A percentile compares a stretch with the other conserved stretches of the same genome.
These are phyloP conservation scores for Tolypocladium cylindrosporum DNA, from an alignment of 2,329 filamentous ascomycete genomes.

Conservation along the genomic window DNA sequence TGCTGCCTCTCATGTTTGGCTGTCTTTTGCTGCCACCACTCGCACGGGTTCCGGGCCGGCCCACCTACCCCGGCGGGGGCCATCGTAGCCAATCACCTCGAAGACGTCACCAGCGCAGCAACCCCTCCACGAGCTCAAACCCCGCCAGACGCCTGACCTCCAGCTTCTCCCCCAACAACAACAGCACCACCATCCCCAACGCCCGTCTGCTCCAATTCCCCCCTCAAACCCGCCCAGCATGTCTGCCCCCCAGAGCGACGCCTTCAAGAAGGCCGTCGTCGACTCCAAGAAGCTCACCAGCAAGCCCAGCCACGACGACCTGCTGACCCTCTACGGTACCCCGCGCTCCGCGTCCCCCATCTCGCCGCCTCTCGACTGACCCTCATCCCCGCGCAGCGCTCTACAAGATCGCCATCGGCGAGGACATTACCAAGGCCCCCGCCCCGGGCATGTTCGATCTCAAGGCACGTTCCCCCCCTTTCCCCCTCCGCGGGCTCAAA, in stretches of 20 bases:
- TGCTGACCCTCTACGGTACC: constrained; percentile 54
- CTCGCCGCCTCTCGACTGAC: neutral
- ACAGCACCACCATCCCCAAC: neutral
- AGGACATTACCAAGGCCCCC: constrained; percentile 45
- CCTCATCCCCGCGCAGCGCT: constrained; percentile 29
- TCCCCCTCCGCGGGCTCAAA: neutral
- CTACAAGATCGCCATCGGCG: constrained; percentile 47
- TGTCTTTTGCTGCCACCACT: neutral
- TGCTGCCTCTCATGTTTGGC: neutral
- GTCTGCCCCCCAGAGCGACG: constrained; percentile 29
- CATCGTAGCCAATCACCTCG: neutral
- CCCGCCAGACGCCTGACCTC: neutral
- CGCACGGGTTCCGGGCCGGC: neutral
- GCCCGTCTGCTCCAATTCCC: neutral
- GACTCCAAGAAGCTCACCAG: constrained; percentile 59
- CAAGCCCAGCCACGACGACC: constrained; percentile 54
- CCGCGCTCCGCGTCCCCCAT: neutral
- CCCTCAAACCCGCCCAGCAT: constrained; percentile 20
- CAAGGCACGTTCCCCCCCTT: constrained; percentile 33
- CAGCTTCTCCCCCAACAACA: neutral
- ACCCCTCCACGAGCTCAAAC: neutral
- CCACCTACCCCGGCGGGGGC: neutral
- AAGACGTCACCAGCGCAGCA: neutral
- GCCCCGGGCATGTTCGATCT: constrained; percentile 61
- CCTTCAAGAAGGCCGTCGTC: constrained; percentile 45